Evolutionary conservation across 768 basidiomycete species (phyloP), one percentile per base, ranked within the genome.

Genomic region (Kwoniella newhampshirensis): DNA sequence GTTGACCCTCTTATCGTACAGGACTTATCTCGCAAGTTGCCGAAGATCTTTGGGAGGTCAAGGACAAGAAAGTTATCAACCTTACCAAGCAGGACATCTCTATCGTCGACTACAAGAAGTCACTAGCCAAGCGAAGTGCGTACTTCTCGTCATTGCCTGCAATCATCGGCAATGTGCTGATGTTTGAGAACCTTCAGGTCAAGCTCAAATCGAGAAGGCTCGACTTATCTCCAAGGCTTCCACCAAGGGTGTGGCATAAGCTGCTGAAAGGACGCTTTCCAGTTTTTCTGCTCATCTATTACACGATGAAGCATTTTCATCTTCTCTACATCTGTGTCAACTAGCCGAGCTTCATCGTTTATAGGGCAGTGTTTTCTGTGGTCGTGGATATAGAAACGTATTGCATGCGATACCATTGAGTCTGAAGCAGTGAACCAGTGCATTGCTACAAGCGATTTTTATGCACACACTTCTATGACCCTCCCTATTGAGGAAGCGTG

Each of bases 1-100:
- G 32, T 13, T 32, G 6, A 13, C 20, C 8, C 9, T 36, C 15
- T 48, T n/a, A 7, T 17, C 17, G 41, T 21, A 8, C 66, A 90
- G 88, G 89, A 69, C 85, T 98, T 63, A 97, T 98, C 78, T 88
- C 87, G 47, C 93, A 98, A 80, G 94, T 99, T 35, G 96, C 94
- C 36, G 89, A 98, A 75, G 94, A 98, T 77, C 85, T 99, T 7
- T 99, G 96, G 96, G 96, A 99, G 77, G 96, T 99, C 52, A 90
- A 91, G 73, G 83, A 91, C 75, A 87, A 87, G 78, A 91, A 89
- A 73, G 91, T 99, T 75, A 83, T 83, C 77, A 96, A 97, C 79
- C 78, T 99, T 60, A 88, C 92, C 23, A 92, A 87, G 80, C 81
- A 84, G 67, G 92, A 91, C 64, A 91, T 97, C 73, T 86, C 84